Conservation (phyloP, 345 rosid species). For the Alliaria petiolata region DNA sequence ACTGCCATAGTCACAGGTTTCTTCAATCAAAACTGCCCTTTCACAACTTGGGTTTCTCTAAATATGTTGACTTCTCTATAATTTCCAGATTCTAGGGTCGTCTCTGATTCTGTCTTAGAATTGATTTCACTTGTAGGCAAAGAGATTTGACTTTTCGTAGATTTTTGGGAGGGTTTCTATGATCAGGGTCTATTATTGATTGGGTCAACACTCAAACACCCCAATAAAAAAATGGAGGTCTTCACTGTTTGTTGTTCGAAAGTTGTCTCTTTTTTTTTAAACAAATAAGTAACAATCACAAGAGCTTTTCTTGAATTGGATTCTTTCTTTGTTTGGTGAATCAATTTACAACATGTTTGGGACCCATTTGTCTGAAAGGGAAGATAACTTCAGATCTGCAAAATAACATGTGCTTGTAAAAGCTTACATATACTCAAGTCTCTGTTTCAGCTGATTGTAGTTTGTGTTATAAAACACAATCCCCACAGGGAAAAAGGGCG, state of each 20-base stretch:
- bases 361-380: slow-evolving; percentile 11
- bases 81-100: neutral
- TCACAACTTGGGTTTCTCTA: neutral
- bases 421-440: neutral
- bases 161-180: neutral
- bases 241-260: neutral
- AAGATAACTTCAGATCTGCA: neutral
- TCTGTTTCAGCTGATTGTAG: neutral
- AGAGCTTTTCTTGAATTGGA: neutral
- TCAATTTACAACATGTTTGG: neutral
- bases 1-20: slow-evolving; percentile 77
- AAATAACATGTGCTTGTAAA: neutral
- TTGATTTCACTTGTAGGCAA: neutral
- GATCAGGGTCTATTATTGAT: neutral
- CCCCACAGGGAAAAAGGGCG: neutral
- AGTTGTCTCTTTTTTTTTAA: neutral
- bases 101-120: neutral
- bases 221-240: no score
- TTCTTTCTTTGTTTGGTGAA: slow-evolving; percentile 8
- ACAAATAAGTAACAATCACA: neutral
- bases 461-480: neutral
- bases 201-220: neutral
- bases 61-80: neutral
- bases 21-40: neutral
- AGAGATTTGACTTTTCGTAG: neutral